phyloP scores from a whole-genome alignment of 805 yeast species.

The Hanseniaspora lachancei region DNA sequence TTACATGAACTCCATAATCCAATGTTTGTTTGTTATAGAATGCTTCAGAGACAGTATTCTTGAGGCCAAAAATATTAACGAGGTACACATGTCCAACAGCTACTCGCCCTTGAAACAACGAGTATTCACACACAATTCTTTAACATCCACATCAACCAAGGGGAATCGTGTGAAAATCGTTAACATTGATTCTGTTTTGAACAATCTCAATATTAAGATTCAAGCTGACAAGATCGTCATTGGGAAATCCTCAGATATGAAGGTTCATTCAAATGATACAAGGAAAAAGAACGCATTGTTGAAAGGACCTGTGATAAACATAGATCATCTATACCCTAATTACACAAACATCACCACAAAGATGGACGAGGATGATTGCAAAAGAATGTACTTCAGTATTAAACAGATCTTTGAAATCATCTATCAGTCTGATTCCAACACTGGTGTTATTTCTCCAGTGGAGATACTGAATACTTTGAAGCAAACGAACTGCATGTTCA shows the following conservation, averaged over 20 bases:
- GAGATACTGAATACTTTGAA: conserved; percentile 63
- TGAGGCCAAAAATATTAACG: conserved; percentile 33
- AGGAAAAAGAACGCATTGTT: conserved; percentile 66
- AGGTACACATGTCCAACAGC: conserved; percentile 26
- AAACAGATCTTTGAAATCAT: conserved; percentile 80
- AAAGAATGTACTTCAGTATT: conserved; percentile 45
- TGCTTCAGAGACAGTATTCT: conserved; percentile 50
- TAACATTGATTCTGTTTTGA: conserved; percentile 9
- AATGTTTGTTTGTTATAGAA: conserved; percentile 66
- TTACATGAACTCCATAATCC: conserved; percentile 85
- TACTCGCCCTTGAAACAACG: conserved; percentile 30
- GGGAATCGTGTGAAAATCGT: not conserved
- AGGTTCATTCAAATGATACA: conserved; percentile 44
- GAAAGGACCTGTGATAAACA: conserved; percentile 70
- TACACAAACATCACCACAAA: not conserved
- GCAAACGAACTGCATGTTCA: conserved; percentile 68
- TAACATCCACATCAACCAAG: not conserved
- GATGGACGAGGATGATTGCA: conserved; percentile 10
- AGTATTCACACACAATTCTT: conserved; percentile 18
- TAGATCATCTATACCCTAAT: conserved; percentile 43
- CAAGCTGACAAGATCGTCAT: conserved; percentile 35
- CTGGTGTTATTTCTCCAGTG: conserved; percentile 77
- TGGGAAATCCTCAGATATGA: conserved; percentile 33
- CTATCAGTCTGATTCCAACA: conserved; percentile 51
- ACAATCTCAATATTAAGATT: conserved; percentile 25